Evolutionary conservation across 108 stramenopile genomes (phyloP).

Genomic region (Conticribra weissflogii): DNA sequence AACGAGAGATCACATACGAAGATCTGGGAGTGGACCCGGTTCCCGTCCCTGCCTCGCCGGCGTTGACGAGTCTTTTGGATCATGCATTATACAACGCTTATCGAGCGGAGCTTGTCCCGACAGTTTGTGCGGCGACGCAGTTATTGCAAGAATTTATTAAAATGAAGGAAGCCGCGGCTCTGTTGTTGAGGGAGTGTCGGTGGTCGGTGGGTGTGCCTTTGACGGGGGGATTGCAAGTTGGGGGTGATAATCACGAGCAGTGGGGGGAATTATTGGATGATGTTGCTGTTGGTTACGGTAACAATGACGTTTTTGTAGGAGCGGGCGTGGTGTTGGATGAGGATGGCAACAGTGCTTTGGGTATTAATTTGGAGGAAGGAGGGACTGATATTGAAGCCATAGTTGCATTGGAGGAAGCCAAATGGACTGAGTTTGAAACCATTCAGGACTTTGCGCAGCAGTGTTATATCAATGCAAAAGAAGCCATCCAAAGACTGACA

Average conservation of each 20-base stretch:
- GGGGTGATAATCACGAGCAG: no score
- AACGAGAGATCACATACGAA: no score
- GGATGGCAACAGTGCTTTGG: neutral
- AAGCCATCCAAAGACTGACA: slow-evolving; percentile 72
- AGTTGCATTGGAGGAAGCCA: slow-evolving; percentile 22
- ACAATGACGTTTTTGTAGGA: slow-evolving; percentile 15
- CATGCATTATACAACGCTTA: slow-evolving; percentile 68
- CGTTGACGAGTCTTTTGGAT: slow-evolving; percentile 81
- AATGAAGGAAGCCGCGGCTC: slow-evolving; percentile 42
- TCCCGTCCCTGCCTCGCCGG: slow-evolving; percentile 48
- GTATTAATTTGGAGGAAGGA: neutral
- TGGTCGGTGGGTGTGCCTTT: slow-evolving; percentile 42
- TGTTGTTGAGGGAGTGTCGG: slow-evolving; percentile 36
- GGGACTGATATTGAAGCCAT: neutral
- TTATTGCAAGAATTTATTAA: slow-evolving; percentile 47
- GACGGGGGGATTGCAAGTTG: slow-evolving; percentile 5
- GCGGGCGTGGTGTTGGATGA: slow-evolving; percentile 25
- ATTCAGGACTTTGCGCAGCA: slow-evolving; percentile 70
- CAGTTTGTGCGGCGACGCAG: slow-evolving; percentile 58
- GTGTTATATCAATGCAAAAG: slow-evolving; percentile 62
- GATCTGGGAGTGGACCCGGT: no score
- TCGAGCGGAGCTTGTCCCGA: slow-evolving; percentile 78
- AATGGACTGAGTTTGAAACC: slow-evolving; percentile 51
- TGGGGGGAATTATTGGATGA: neutral
- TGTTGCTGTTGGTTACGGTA: slow-evolving; percentile 2